Percentiles rank a stretch among this genome's conserved stretches.
phyloP scores from a whole-genome alignment of 176 grass and related monocot species.

The Lolium rigidum region DNA sequence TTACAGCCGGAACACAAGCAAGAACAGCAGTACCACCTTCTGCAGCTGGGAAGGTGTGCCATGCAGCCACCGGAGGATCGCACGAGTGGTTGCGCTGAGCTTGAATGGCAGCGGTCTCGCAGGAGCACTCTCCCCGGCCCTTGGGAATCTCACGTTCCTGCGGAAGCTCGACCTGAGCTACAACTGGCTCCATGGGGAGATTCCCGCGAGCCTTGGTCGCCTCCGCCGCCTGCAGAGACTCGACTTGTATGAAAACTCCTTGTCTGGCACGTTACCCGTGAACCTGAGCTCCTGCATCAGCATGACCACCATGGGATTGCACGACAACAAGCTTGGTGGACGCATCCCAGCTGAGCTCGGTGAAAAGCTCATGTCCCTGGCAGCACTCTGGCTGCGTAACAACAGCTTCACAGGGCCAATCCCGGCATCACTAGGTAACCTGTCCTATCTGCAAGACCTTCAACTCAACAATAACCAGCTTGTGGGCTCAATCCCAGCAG shows the following conservation, averaged over 20 bases:
- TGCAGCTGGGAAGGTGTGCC: neutral
- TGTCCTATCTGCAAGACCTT: neutral
- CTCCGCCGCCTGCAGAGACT: neutral
- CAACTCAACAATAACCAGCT: neutral
- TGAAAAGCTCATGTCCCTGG: neutral
- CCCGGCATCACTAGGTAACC: neutral
- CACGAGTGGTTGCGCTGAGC: neutral
- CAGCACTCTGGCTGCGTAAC: neutral
- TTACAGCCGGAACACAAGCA: too few species aligned
- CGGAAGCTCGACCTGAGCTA: neutral
- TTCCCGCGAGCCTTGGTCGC: neutral
- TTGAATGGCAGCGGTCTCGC: neutral
- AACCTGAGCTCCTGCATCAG: neutral
- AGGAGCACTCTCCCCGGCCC: neutral
- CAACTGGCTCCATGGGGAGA: neutral
- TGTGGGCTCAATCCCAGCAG: neutral
- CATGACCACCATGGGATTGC: neutral
- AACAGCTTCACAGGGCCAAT: neutral
- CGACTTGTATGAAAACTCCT: neutral
- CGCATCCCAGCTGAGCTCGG: neutral
- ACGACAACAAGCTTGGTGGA: neutral
- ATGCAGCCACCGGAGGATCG: neutral
- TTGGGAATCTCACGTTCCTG: constrained; percentile 3
- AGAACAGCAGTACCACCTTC: neutral
- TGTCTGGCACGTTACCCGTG: neutral